phyloP scores from a whole-genome alignment of 495 filamentous ascomycete species.

The Tetracladium setigerum region DNA sequence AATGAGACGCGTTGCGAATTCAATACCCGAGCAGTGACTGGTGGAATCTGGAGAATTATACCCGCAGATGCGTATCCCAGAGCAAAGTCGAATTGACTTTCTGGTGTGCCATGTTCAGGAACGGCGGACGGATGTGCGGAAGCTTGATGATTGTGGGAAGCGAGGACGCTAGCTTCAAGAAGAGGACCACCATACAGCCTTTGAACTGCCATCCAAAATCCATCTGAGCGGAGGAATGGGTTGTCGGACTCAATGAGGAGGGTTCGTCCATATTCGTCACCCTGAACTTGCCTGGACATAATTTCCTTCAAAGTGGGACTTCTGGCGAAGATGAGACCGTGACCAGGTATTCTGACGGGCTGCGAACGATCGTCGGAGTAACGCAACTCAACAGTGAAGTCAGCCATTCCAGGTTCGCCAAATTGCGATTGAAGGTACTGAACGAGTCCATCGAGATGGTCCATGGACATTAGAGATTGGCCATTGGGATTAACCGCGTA shows the following conservation, averaged over 20 bases:
- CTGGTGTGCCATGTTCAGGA: slow-evolving; percentile 21
- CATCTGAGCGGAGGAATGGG: slow-evolving; percentile 39
- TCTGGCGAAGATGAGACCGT: slow-evolving; percentile 44
- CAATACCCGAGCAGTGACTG: slow-evolving; percentile 33
- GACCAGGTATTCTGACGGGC: slow-evolving; percentile 35
- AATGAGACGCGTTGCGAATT: slow-evolving; percentile 37
- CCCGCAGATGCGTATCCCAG: slow-evolving; percentile 47
- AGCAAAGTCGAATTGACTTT: slow-evolving; percentile 37
- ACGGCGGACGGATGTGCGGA: slow-evolving; percentile 9
- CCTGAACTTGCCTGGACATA: slow-evolving; percentile 18
- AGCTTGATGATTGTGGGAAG: slow-evolving; percentile 5
- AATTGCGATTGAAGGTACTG: slow-evolving; percentile 31
- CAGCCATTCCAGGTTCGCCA: slow-evolving; percentile 32
- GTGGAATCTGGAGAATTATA: slow-evolving; percentile 35
- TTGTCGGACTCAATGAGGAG: slow-evolving; percentile 37
- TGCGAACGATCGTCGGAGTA: slow-evolving; percentile 29
- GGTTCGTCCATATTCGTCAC: slow-evolving; percentile 15
- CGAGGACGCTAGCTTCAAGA: slow-evolving; percentile 19
- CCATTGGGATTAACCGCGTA: slow-evolving; percentile 11
- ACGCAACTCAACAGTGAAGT: slow-evolving; percentile 40
- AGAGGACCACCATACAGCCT: slow-evolving; percentile 40
- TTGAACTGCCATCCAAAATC: slow-evolving; percentile 39
- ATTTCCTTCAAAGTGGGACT: slow-evolving; percentile 36
- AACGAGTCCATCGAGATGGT: slow-evolving; percentile 33
- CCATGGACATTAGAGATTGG: slow-evolving; percentile 6